Base-by-base conservation (phyloP, 116 monocot genomes). In the Iris pallida region DNA sequence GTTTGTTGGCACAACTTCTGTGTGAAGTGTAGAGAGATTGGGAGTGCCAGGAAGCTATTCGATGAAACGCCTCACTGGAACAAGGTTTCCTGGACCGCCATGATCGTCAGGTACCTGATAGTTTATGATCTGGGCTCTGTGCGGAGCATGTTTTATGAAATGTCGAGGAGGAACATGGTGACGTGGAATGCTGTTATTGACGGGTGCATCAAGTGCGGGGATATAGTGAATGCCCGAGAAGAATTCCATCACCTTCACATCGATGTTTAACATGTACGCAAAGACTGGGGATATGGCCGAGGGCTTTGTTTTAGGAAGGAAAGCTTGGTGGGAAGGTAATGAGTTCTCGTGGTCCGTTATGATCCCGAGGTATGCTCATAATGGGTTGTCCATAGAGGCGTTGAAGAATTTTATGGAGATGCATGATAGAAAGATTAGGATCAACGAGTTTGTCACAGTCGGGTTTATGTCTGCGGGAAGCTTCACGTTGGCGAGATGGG, bases 331-430 rank as follows among this genome's bases (percentile, higher is more conserved):
- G 3, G 2, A 41, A 7, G 54, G 66, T 6, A 85, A 92, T 80
- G 20, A 83, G 2, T 78, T 83, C 65, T 76, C 72, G 8, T 92
- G 92, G 92, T 85, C 85, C 0, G 79, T 69, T 4, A 81, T 92
- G 83, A 81, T 92, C 14, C 81, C 85, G 10, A 86, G 88, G 1
- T 88, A 88, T 69, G 75, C 72, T 0, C 85, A 83, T 58, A 92
- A 81, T 66, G 80, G 88, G 16, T 60, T 40, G 5, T 76, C 83
- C 5, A 47, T 58, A 0, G 85, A 82, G 52, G 89, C 85, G 5
- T 68, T 89, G 64, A 82, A 75, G 71, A 49, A 78, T 1, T 85
- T 89, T 63, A 16, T 68, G 59, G 82, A 89, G 45, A 76, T 89
- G 78, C 20, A 47, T 4, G 46, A 71, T 12, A 20, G 17, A 20